Conservation (phyloP, 345 rosid species). For the Raphanus raphanistrum region DNA sequence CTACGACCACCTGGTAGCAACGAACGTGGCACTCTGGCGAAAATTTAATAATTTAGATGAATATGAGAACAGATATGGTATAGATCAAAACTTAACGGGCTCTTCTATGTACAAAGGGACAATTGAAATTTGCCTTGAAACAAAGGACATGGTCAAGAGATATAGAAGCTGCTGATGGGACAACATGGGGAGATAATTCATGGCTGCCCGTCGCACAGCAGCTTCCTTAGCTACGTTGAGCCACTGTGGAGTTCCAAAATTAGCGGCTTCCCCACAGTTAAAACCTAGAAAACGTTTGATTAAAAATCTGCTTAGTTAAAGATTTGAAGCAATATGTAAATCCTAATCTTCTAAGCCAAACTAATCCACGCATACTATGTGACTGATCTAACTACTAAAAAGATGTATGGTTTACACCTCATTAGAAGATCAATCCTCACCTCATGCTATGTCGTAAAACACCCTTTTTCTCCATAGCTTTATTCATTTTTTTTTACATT, state of each 20-base stretch:
- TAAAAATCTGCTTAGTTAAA: slow-evolving; percentile 14
- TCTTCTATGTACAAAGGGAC: slow-evolving; percentile 10
- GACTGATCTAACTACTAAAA: slow-evolving; percentile 7
- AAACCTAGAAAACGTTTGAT: slow-evolving; percentile 54
- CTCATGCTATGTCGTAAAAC: slow-evolving; percentile 22
- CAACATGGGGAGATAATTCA: slow-evolving; percentile 99
- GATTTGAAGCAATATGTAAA: slow-evolving; percentile 3
- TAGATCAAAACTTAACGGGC: not conserved
- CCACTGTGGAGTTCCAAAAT: slow-evolving; percentile 99
- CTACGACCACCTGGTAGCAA: slow-evolving; percentile 92
- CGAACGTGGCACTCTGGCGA: slow-evolving; percentile 88
- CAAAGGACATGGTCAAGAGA: slow-evolving; percentile 97
- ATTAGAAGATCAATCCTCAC: slow-evolving; percentile 25
- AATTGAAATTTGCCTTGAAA: slow-evolving; percentile 62
- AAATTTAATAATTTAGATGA: slow-evolving; percentile 26
- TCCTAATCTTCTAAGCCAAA: slow-evolving; percentile 13
- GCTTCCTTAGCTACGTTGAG: slow-evolving; percentile 95
- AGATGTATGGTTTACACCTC: slow-evolving; percentile 1
- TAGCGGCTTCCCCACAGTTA: slow-evolving; percentile 99
- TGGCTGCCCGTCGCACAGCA: slow-evolving; percentile 98
- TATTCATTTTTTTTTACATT: slow-evolving; percentile 5
- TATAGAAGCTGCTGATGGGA: slow-evolving; percentile 97
- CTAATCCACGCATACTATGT: slow-evolving; percentile 11
- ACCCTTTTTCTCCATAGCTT: slow-evolving; percentile 18
- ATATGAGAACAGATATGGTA: slow-evolving; percentile 21